Base-by-base conservation (phyloP, 805 yeast species). In the Ogataea salicorniae region DNA sequence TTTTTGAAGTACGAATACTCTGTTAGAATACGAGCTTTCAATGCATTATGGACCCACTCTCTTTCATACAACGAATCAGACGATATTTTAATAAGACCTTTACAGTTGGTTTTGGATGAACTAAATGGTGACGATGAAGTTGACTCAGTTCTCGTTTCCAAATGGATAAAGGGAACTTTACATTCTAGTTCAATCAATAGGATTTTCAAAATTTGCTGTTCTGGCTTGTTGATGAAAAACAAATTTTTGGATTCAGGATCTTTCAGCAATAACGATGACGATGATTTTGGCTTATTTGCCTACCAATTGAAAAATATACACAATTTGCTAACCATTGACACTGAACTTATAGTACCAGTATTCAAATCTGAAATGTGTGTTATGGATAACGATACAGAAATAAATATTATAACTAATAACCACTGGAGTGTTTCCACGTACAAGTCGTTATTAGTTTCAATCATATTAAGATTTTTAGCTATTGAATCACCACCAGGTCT, bases 11-110 rank as follows among this genome's bases (percentile, higher is more conserved):
- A 71, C 1, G 58, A 65, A 6, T 60, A 59, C 34, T 65, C 73
- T 18, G 65, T 72, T 16, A 71, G 81, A 49, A 63, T 84, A 1
- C 62, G 70, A 16, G 84, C 86, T 0, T 76, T 88, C 52, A 74
- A 80, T 43, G 74, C 79, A 8, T 61, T 91, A 5, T 92, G 97
- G 97, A 72, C 74, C 3, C 92, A 87, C 56, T 75, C 92, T 0
- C 50, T 66, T 8, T 63, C 72, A n/a, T 59, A 66, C 36, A 76
- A 73, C 39, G 87, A 81, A 35, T 45, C 66, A 0, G 82, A 74
- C 43, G 52, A 62, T 2, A 65, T 84, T 7, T 63, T 89, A 13
- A 67, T 75, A 6, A 72, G 83, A 52, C 94, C 96, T 0, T 62
- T 89, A 6, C 79, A 81, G 50, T 60, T 87, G 1, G 67, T 87